phyloP scores from a whole-genome alignment of 2,329 filamentous ascomycete genomes.

The Trichoderma sp. region DNA sequence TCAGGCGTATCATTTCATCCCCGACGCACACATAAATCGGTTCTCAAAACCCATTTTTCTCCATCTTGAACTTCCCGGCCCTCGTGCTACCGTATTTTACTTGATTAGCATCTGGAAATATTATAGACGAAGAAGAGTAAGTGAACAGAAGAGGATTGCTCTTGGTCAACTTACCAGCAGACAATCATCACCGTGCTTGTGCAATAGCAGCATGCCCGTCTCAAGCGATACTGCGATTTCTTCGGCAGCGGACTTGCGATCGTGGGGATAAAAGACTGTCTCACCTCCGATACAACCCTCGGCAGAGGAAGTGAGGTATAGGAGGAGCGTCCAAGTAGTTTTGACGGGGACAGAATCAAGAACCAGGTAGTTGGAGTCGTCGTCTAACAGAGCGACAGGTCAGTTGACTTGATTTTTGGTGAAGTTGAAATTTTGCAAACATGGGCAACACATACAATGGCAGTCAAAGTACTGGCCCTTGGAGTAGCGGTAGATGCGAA shows the following conservation, averaged over 20 bases:
- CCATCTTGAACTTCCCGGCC: constrained; percentile 74
- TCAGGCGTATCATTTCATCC: neutral
- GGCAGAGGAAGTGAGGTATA: constrained; percentile 75
- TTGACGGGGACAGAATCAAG: constrained; percentile 32
- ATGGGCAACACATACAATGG: constrained; percentile 63
- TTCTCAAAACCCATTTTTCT: constrained; percentile 89
- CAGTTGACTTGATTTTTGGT: neutral
- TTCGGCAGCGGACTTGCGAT: constrained; percentile 53
- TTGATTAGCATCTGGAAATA: constrained; percentile 26
- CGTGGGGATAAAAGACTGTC: constrained; percentile 84
- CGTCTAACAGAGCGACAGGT: constrained; percentile 55
- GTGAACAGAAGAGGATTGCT: neutral
- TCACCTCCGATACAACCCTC: constrained; percentile 81
- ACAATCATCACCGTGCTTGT: constrained; percentile 86
- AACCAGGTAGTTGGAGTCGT: constrained; percentile 75
- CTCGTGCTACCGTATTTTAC: constrained; percentile 59
- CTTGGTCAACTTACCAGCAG: constrained; percentile 57
- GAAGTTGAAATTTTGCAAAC: neutral
- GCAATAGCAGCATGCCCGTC: constrained; percentile 80
- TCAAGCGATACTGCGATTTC: constrained; percentile 72
- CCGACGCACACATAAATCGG: constrained; percentile 67
- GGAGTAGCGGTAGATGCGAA: constrained; percentile 82
- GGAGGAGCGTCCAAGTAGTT: constrained; percentile 87
- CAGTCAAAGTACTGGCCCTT: constrained; percentile 88
- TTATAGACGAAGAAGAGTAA: neutral